Evolutionary conservation across 2,329 filamentous ascomycete species (phyloP).

Genomic region (Colletotrichum tropicicola): DNA sequence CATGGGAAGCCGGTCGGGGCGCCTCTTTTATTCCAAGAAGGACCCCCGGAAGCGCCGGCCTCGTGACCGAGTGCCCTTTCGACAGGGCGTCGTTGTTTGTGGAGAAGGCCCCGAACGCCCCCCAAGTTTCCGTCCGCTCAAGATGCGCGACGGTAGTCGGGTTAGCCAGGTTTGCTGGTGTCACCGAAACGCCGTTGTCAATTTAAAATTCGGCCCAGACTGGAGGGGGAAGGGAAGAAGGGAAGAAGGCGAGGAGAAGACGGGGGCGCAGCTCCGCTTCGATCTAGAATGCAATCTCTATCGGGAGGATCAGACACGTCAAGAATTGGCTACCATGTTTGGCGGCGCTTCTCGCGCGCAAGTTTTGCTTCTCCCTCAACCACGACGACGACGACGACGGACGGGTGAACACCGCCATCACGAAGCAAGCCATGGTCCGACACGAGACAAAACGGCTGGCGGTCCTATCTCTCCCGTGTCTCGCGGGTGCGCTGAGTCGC

Average conservation of each 20-base stretch:
- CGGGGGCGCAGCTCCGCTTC: not conserved
- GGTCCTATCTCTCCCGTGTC: not conserved
- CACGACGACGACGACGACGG: no score
- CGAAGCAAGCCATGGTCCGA: not conserved
- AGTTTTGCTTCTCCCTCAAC: no score
- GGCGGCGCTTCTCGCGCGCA: not conserved
- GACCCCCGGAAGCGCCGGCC: not conserved
- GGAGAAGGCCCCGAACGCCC: not conserved
- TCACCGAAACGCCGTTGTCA: conserved; percentile 8
- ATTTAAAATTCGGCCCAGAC: conserved; percentile 10
- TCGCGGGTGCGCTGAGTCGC: conserved; percentile 1
- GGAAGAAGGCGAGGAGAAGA: no score
- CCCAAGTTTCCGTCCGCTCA: not conserved
- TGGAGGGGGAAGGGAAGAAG: no score
- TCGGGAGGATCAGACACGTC: conserved; percentile 19
- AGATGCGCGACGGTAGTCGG: not conserved
- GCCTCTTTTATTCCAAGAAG: not conserved
- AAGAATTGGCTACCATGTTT: not conserved
- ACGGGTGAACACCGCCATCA: no score
- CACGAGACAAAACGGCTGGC: conserved; percentile 4
- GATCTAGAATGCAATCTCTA: conserved; percentile 9
- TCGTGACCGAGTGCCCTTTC: not conserved
- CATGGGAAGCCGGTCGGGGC: not conserved
- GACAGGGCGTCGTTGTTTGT: not conserved
- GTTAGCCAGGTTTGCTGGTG: not conserved